Evolutionary conservation across 345 rosid species (phyloP).

Genomic region (Dovyalis caffra): DNA sequence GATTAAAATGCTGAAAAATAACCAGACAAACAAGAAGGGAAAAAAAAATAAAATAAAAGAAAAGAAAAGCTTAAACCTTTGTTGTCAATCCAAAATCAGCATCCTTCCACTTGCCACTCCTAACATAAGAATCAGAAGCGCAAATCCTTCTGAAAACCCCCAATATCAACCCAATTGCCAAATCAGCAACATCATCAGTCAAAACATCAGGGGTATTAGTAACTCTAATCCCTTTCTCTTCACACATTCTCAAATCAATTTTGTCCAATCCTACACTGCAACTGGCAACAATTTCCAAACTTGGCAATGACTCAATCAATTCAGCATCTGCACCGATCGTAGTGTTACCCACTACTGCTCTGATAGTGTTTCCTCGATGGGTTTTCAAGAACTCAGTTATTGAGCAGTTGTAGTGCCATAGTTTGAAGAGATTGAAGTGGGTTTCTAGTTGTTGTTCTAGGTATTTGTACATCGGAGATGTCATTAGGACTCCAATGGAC

Average conservation of each 20-base stretch:
- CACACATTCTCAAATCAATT: constrained; percentile 52
- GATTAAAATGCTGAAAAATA: neutral
- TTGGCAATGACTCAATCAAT: constrained; percentile 51
- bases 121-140: constrained; percentile 46
- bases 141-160: constrained; percentile 54
- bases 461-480: constrained; percentile 47
- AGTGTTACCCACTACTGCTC: constrained; percentile 47
- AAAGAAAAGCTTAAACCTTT: constrained; percentile 37
- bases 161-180: constrained; percentile 53
- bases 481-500: constrained; percentile 48
- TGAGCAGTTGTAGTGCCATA: constrained; percentile 34
- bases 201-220: constrained; percentile 65
- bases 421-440: constrained; percentile 44
- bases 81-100: constrained; percentile 42
- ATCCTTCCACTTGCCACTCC: constrained; percentile 49
- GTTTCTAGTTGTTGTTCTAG: constrained; percentile 47
- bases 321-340: constrained; percentile 48
- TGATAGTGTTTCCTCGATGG: constrained; percentile 29
- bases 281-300: constrained; percentile 55
- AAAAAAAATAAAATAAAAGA: too few species aligned
- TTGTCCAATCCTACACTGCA: constrained; percentile 63
- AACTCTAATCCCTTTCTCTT: constrained; percentile 57
- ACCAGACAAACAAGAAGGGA: neutral
- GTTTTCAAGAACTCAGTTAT: constrained; percentile 24
- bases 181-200: constrained; percentile 67